Base-by-base conservation (phyloP, 768 basidiomycete species). In the Podaxis sp. region DNA sequence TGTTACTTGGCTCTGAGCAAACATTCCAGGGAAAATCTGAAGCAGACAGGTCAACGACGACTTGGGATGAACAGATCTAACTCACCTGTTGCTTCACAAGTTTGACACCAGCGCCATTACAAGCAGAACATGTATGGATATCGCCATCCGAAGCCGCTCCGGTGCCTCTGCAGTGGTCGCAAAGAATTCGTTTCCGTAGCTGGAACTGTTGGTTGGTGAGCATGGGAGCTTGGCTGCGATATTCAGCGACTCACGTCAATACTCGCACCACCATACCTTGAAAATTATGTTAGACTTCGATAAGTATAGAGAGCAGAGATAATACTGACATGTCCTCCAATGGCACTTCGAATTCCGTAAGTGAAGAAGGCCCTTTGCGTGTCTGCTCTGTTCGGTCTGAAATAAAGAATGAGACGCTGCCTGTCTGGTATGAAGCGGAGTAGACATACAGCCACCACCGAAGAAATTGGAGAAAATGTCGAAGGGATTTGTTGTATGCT, bases 381-480 rank as follows among this genome's bases (percentile, higher is more conserved):
- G 80, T 79, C 75, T 92, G 87, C 54, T 90, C 87, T 20, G 83
- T 78, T 37, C 78, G 77, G 61, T 80, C 83, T 84, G 64, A 38
- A 37, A 49, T 66, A 22, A 38, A 52, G 44, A 53, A 20, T 44
- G 15, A 30, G 20, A 46, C 2, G 17, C n/a, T 22, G 15, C n/a
- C 57, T n/a, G 15, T 26, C 26, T 17, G 53, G 7, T 56, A 38
- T 48, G 30, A 15, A 5, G 30, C 24, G 11, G 51, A 46, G 59
- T 36, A 37, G 38, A 83, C 87, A 74, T 61, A 90, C 89, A 84
- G 65, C 87, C 88, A 65, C 89, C 90, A 57, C 93, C 93, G 67
- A 99, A 99, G 82, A 98, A 97, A 68, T 79, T 89, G 46, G 90
- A 85, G 77, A 99, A 99, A 67, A 97, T 84, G 74, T 99, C 97